phyloP scores from a whole-genome alignment of 2,329 filamentous ascomycete genomes.

The Aspergillus niger region DNA sequence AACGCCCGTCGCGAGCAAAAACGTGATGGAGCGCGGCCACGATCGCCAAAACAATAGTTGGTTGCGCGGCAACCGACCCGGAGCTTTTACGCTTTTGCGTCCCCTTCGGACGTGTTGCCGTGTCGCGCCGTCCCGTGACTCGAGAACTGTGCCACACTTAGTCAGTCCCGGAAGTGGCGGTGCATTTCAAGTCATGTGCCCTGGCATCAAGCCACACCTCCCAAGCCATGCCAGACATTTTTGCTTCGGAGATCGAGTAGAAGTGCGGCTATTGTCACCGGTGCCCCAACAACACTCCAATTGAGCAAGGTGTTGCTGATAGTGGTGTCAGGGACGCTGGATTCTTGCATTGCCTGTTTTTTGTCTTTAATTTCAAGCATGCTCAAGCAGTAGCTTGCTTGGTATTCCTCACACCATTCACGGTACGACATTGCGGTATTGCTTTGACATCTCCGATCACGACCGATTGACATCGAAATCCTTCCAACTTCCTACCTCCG shows the following conservation, averaged over 20 bases:
- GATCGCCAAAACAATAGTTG: conserved; percentile 19
- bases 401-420: not conserved
- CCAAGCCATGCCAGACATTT: conserved; percentile 26
- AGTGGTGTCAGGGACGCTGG: conserved; percentile 13
- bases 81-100: conserved; percentile 9
- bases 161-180: conserved; percentile 16
- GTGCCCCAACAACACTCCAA: conserved; percentile 15
- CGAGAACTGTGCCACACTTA: conserved; percentile 2
- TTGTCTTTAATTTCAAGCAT: conserved; percentile 12
- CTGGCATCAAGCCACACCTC: conserved; percentile 18
- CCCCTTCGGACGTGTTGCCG: conserved; percentile 14
- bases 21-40: conserved; percentile 22
- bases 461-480: conserved; percentile 8
- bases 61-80: conserved; percentile 55
- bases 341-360: not conserved
- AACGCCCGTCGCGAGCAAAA: conserved; percentile 21
- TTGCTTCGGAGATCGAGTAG: conserved; percentile 15
- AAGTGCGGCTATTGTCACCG: conserved; percentile 13
- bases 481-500: not conserved
- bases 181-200: conserved; percentile 20
- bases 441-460: conserved; percentile 10
- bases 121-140: conserved; percentile 24
- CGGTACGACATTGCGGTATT: not conserved
- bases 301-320: conserved; percentile 10
- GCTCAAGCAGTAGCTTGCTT: conserved; percentile 14